Evolutionary conservation across 441 rosid genomes (phyloP), one percentile per base, ranked within the genome.

Genomic region (Raphanus hybrid): DNA sequence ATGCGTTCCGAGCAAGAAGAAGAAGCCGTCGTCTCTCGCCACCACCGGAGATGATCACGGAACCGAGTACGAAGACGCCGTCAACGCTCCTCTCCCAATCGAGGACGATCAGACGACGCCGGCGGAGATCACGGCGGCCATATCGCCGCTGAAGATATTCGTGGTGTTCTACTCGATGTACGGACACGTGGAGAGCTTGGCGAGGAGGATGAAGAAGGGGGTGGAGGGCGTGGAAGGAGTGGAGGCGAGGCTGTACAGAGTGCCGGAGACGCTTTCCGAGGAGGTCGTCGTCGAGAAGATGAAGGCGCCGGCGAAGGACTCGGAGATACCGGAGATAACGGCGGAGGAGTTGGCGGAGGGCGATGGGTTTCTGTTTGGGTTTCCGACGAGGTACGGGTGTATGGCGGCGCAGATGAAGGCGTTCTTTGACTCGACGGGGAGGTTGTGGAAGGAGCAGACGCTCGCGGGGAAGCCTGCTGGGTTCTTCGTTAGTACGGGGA

Each of bases 341-440:
- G 91, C 90, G 12, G 84, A 70, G 68, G 97, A 92, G 37, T 73
- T 94, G 83, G 81, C 50, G 68, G 85, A 58, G 34, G 97, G 94
- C 3, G 97, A 92, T 76, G 98, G 94, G 10, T 37, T 87, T 68
- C 29, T 94, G 80, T 94, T 94, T 73, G 99, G 98, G 64, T 94
- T 94, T 60, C 98, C 99, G 70, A 92, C 99, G 48, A 88, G 99
- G 90, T 94, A 86, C 62, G 98, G 99, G 0, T 82, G 87, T 62
- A 94, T 92, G 99, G 98, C 99, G 8, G 97, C 98, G 15, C 97
- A 94, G 84, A 94, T 94, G 99, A 94, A 94, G 83, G 86, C 98
- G 16, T 92, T 94, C 73, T 92, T 92, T 34, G 97, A 94, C 70
- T 87, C 97, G 16, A 91, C 96, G 0, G 99, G 94, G 7, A 78